Conservation (phyloP, 2,329 filamentous ascomycete species). For the Coniochaeta ligniaria region DNA sequence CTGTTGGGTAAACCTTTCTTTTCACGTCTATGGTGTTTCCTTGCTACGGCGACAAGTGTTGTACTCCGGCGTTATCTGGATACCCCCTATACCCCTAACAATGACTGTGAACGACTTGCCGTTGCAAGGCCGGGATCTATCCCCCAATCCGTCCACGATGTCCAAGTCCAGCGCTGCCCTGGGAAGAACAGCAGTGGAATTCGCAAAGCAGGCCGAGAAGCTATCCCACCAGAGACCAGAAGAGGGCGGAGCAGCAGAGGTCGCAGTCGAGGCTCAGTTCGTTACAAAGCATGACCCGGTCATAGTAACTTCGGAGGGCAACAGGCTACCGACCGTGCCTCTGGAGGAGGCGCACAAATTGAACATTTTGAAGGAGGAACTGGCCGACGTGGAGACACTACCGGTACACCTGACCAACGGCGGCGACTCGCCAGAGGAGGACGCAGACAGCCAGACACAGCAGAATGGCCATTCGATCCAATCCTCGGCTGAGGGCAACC, state of each 20-base stretch:
- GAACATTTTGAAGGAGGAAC: slow-evolving; percentile 52
- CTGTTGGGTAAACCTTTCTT: background rate
- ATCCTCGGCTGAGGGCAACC: slow-evolving; percentile 37
- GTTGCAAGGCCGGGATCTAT: background rate
- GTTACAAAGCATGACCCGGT: slow-evolving; percentile 66
- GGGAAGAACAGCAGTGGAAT: slow-evolving; percentile 42
- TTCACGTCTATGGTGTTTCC: background rate
- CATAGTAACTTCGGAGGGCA: slow-evolving; percentile 60
- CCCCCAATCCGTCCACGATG: background rate
- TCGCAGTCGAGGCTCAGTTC: slow-evolving; percentile 56
- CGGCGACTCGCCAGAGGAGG: background rate
- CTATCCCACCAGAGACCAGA: slow-evolving; percentile 34
- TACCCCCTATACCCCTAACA: background rate
- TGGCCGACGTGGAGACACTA: slow-evolving; percentile 21
- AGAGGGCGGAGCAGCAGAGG: slow-evolving; percentile 25
- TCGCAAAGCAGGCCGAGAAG: slow-evolving; percentile 54
- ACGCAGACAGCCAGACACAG: slow-evolving; percentile 21
- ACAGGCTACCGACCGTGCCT: slow-evolving; percentile 61
- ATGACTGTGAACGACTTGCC: background rate
- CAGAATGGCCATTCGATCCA: slow-evolving; percentile 23
- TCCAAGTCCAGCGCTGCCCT: slow-evolving; percentile 16
- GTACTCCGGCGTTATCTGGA: background rate
- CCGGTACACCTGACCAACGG: slow-evolving; percentile 15
- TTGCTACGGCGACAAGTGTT: background rate
- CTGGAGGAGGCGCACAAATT: slow-evolving; percentile 63